phyloP scores from a whole-genome alignment of 176 grass and related monocot species.

The maize (Zea mays) region Zm-B73-REFERENCE-NAM-5.0 NC_050101.1:148344501-148345000 shows the following conservation, averaged over 20 bases:
- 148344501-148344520: constrained; percentile 36
- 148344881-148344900: neutral
- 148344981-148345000: neutral
- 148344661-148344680: constrained; percentile 44
- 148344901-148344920: neutral
- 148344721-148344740: constrained; percentile 57
- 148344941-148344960: neutral
- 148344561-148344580: constrained; percentile 40
- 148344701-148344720: constrained; percentile 23
- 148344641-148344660: neutral
- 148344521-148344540: constrained; percentile 54
- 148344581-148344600: constrained; percentile 26
- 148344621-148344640: neutral
- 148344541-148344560: constrained; percentile 52
- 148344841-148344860: constrained; percentile 38
- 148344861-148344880: constrained; percentile 46
- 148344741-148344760: constrained; percentile 21
- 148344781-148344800: constrained; percentile 46
- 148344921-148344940: neutral
- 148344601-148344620: constrained; percentile 43
- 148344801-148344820: constrained; percentile 53
- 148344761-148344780: constrained; percentile 69
- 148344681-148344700: constrained; percentile 58
- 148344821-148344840: constrained; percentile 37
- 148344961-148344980: neutral